phyloP scores from a whole-genome alignment of 163 green algal genomes.

The Chloromonas sp. region DNA sequence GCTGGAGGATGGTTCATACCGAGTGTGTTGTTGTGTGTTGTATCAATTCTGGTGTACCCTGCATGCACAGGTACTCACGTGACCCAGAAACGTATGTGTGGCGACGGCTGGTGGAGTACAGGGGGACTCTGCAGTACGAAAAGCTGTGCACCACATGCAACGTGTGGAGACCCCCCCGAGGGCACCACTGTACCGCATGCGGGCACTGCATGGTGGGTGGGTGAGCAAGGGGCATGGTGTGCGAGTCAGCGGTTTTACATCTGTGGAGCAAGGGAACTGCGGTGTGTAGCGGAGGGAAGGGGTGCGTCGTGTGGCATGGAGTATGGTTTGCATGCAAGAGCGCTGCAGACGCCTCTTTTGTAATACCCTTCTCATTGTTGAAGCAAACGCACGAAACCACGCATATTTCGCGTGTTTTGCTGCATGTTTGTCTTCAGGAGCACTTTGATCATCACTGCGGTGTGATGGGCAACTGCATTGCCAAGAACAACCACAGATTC shows the following conservation, averaged over 20 bases:
- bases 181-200: slow-evolving; percentile 13
- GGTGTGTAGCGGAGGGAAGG: not conserved
- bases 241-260: too few relatives aligned
- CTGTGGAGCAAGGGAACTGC: too few relatives aligned
- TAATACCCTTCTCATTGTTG: not conserved
- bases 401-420: not conserved
- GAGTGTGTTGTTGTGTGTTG: too few relatives aligned
- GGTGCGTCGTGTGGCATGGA: not conserved
- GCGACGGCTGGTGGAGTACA: not conserved
- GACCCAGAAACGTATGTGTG: not conserved
- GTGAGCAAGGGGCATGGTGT: too few relatives aligned
- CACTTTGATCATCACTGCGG: slow-evolving; percentile 21
- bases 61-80: not conserved
- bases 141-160: slow-evolving; percentile 14
- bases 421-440: slow-evolving; percentile 3
- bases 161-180: slow-evolving; percentile 7
- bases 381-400: too few relatives aligned
- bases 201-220: slow-evolving; percentile 9
- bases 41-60: too few relatives aligned
- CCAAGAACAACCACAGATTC: slow-evolving; percentile 16
- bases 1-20: too few relatives aligned
- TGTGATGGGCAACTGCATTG: slow-evolving; percentile 15
- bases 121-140: not conserved
- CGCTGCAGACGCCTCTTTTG: not conserved
- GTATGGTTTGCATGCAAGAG: not conserved